phyloP scores from a whole-genome alignment of 2,329 filamentous ascomycete genomes.

The Trichoderma atrobrunneum region DNA sequence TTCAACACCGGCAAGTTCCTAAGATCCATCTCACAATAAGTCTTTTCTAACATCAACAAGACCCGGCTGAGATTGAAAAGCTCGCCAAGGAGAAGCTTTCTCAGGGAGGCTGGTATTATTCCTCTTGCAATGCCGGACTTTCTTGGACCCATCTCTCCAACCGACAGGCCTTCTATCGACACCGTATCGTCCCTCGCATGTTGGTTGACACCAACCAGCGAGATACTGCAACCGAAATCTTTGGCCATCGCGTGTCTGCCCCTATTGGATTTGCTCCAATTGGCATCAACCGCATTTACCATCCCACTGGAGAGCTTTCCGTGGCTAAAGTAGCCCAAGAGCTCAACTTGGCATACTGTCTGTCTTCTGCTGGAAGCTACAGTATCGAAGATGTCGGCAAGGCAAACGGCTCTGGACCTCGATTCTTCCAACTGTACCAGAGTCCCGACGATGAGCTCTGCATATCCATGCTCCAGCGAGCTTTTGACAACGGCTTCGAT shows the following conservation, averaged over 20 bases:
- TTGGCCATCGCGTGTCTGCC: constrained; percentile 49
- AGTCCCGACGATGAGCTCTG: constrained; percentile 64
- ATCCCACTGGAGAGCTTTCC: constrained; percentile 62
- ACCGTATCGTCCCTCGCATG: constrained; percentile 60
- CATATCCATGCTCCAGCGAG: constrained; percentile 59
- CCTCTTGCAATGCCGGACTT: constrained; percentile 55
- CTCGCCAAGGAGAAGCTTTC: constrained; percentile 15
- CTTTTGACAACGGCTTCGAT: constrained; percentile 59
- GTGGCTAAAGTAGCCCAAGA: constrained; percentile 59
- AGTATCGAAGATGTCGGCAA: constrained; percentile 65
- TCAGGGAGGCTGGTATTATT: constrained; percentile 40
- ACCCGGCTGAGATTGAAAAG: constrained; percentile 10
- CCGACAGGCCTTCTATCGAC: constrained; percentile 61
- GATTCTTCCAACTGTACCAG: constrained; percentile 78
- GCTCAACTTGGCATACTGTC: constrained; percentile 61
- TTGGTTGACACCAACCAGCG: constrained; percentile 59
- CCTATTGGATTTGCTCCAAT: constrained; percentile 62
- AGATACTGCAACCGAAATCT: constrained; percentile 57
- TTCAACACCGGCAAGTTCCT: constrained; percentile 3
- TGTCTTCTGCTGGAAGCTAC: constrained; percentile 62
- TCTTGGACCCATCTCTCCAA: constrained; percentile 55
- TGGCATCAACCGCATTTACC: constrained; percentile 66
- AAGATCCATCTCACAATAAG: too few relatives aligned
- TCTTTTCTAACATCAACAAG: not conserved
- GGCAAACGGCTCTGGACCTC: constrained; percentile 53